A percentile compares a stretch with the other conserved stretches of the same genome.
phyloP scores from a whole-genome alignment of 73 alveolate genomes.

The Tetrahymena elliotti region DNA sequence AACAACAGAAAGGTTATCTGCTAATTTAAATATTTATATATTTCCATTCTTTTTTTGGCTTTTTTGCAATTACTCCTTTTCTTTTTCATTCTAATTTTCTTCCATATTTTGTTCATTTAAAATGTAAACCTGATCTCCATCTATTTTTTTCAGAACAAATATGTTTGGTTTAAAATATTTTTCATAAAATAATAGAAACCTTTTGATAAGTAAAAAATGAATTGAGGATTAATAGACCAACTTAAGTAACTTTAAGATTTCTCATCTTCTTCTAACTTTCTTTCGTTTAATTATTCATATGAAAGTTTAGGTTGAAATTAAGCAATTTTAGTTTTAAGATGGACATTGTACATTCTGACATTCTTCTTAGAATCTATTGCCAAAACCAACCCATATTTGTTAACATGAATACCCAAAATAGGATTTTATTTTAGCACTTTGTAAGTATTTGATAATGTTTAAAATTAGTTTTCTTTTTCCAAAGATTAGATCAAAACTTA shows the following conservation, averaged over 20 bases:
- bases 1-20: background rate
- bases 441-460: background rate
- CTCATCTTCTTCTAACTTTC: no score
- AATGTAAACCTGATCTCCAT: background rate
- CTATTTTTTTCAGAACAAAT: no score
- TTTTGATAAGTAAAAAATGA: background rate
- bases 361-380: background rate
- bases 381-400: background rate
- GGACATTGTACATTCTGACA: background rate
- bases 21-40: background rate
- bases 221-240: background rate
- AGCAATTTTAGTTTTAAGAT: background rate
- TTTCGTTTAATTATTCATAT: background rate
- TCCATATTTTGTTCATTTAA: background rate
- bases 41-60: background rate
- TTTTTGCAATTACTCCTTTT: background rate
- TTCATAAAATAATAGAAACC: no score
- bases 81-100: background rate
- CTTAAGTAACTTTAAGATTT: background rate
- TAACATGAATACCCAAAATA: background rate
- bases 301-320: background rate
- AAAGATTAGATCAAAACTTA: background rate
- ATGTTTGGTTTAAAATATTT: no score
- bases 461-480: background rate
- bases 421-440: background rate